Evolutionary conservation across 1,284 basidiomycete genomes (phyloP).

Genomic region (Ustilago loliicola): DNA sequence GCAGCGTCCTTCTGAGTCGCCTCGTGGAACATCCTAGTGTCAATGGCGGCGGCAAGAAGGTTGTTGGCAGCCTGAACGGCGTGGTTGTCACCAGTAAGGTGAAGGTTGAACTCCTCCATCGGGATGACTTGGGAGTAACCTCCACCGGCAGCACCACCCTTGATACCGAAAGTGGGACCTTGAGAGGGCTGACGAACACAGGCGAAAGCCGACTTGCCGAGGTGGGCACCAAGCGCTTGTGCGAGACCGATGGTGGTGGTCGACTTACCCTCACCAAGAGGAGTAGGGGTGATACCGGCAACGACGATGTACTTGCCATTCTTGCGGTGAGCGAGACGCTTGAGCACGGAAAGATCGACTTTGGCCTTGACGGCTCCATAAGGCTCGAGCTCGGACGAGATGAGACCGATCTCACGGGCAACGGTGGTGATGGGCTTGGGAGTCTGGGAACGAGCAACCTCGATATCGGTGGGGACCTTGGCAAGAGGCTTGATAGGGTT

Average conservation of each 20-base stretch:
- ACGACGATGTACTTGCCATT: slow-evolving; percentile 98
- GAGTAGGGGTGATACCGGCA: slow-evolving; percentile 97
- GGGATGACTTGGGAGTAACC: slow-evolving; percentile 99
- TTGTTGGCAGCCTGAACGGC: slow-evolving; percentile 98
- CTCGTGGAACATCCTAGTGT: slow-evolving; percentile 98
- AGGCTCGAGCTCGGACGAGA: slow-evolving; percentile 88
- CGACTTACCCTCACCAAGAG: slow-evolving; percentile 97
- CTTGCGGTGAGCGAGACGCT: slow-evolving; percentile 85
- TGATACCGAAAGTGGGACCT: slow-evolving; percentile 99
- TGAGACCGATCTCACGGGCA: slow-evolving; percentile 89
- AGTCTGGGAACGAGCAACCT: slow-evolving; percentile 93
- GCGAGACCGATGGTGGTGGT: slow-evolving; percentile 98
- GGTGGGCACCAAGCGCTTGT: slow-evolving; percentile 94
- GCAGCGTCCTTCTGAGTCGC: slow-evolving; percentile 94
- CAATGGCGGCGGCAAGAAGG: slow-evolving; percentile 92
- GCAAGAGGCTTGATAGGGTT: slow-evolving; percentile 82
- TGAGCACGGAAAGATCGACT: slow-evolving; percentile 88
- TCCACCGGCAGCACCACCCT: slow-evolving; percentile 97
- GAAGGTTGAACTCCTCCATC: slow-evolving; percentile 98
- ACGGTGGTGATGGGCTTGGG: slow-evolving; percentile 89
- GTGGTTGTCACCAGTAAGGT: slow-evolving; percentile 98
- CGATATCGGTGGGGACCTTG: slow-evolving; percentile 87
- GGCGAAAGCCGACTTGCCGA: slow-evolving; percentile 92
- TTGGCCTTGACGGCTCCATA: slow-evolving; percentile 99
- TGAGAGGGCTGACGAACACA: slow-evolving; percentile 99